A percentile compares a stretch with the other conserved stretches of the same genome.
Conservation (phyloP, 1,139 yeast genomes). For the Arxiozyma telluris region DNA sequence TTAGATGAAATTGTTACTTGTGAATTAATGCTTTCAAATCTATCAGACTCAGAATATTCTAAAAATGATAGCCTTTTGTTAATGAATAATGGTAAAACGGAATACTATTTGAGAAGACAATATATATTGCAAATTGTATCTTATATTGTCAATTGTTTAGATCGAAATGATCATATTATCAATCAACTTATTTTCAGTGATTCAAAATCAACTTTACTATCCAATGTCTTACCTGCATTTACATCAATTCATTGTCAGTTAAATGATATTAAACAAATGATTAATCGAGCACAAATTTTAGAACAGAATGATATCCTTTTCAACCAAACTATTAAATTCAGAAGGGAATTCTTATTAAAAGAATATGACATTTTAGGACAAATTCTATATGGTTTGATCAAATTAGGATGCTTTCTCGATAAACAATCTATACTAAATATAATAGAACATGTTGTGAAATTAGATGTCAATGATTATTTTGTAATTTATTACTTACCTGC, state of each 20-base stretch:
- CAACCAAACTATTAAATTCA: conserved; percentile 46
- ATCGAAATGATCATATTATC: conserved; percentile 18
- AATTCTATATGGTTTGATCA: conserved; percentile 45
- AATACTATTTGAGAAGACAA: conserved; percentile 59
- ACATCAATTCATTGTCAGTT: conserved; percentile 48
- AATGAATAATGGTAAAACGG: conserved; percentile 61
- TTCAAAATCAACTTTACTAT: conserved; percentile 28
- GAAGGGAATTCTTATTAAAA: conserved; percentile 51
- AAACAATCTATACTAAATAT: conserved; percentile 37
- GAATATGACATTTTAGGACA: conserved; percentile 71
- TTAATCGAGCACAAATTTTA: conserved; percentile 56
- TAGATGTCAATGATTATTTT: conserved; percentile 54
- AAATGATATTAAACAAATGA: conserved; percentile 47
- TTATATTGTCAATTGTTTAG: conserved; percentile 38
- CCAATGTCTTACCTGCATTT: conserved; percentile 45
- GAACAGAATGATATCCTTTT: conserved; percentile 44
- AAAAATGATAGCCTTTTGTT: conserved; percentile 45
- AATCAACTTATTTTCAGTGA: conserved; percentile 15
- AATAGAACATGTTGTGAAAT: conserved; percentile 35
- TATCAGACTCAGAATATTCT: conserved; percentile 20
- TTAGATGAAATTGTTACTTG: conserved; percentile 65
- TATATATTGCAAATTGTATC: conserved; percentile 64
- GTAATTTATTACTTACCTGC: conserved; percentile 60
- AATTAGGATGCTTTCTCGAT: conserved; percentile 32
- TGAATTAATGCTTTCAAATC: conserved; percentile 37